phyloP scores from a whole-genome alignment of 2,329 filamentous ascomycete genomes.

The Dactylellina sp. region DNA sequence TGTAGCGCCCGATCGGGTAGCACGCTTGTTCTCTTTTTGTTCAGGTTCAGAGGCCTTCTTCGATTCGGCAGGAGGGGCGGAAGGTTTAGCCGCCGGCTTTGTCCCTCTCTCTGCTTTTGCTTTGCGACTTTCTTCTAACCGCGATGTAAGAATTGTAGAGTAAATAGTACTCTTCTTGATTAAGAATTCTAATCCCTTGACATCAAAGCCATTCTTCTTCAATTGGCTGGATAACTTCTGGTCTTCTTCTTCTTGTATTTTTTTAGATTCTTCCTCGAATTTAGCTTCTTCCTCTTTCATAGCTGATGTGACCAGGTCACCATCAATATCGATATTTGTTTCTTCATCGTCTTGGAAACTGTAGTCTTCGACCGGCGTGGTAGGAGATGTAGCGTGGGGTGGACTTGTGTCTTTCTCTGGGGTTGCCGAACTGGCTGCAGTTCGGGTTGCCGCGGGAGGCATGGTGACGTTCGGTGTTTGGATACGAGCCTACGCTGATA shows the following conservation, averaged over 20 bases:
- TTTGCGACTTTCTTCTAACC: constrained; percentile 58
- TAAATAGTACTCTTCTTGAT: constrained; percentile 60
- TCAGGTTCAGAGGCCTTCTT: constrained; percentile 44
- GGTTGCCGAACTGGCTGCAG: constrained; percentile 29
- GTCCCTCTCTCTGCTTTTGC: constrained; percentile 55
- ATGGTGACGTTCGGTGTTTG: constrained; percentile 20
- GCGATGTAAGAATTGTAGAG: constrained; percentile 62
- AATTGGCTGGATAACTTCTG: constrained; percentile 39
- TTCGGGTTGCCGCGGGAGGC: constrained; percentile 28
- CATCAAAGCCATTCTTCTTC: constrained; percentile 49
- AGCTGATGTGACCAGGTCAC: constrained; percentile 48
- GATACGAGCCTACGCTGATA: neutral
- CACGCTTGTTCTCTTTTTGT: constrained; percentile 48
- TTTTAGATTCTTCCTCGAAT: constrained; percentile 47
- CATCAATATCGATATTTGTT: constrained; percentile 36
- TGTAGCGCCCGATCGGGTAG: constrained; percentile 47
- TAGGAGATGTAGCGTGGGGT: constrained; percentile 39
- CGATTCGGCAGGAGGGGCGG: constrained; percentile 22
- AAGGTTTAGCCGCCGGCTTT: constrained; percentile 23
- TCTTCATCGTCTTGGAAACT: constrained; percentile 42
- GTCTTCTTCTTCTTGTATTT: constrained; percentile 50
- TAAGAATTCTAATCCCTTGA: constrained; percentile 59
- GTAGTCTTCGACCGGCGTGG: constrained; percentile 43
- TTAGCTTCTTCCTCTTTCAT: constrained; percentile 55
- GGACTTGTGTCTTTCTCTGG: constrained; percentile 36